phyloP scores from a whole-genome alignment of 2,329 filamentous ascomycete genomes.

The Thermothelomyces thermophilus region DNA sequence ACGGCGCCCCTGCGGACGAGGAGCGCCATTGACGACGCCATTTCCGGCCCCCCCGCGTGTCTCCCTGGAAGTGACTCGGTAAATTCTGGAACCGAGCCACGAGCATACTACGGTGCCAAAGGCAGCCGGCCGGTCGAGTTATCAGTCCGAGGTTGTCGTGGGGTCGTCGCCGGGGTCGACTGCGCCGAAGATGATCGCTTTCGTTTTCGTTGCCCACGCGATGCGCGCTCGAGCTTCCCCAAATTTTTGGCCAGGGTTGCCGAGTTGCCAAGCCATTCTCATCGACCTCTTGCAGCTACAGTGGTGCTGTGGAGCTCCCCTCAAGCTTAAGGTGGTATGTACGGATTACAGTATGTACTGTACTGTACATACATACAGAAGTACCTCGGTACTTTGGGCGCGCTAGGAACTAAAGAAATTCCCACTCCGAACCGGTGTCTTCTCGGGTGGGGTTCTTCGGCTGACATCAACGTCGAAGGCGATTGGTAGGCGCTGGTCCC shows the following conservation, averaged over 20 bases:
- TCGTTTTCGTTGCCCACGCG: too few relatives aligned
- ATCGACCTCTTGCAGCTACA: too few relatives aligned
- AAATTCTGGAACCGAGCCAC: too few relatives aligned
- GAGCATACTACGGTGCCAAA: not conserved
- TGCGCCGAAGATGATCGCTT: not conserved
- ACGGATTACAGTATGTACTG: too few relatives aligned
- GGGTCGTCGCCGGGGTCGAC: not conserved
- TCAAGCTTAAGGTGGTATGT: too few relatives aligned
- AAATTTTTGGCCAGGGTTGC: not conserved
- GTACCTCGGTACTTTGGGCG: too few relatives aligned
- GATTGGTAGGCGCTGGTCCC: slow-evolving; percentile 21
- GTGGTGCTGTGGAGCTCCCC: too few relatives aligned
- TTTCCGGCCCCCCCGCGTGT: slow-evolving; percentile 5
- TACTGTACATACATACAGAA: too few relatives aligned
- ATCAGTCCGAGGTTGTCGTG: not conserved
- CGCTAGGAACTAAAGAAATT: slow-evolving; percentile 9
- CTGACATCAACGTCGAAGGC: slow-evolving; percentile 22
- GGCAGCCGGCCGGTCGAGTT: not conserved
- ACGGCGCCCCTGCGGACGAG: slow-evolving; percentile 15
- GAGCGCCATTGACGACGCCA: slow-evolving; percentile 17
- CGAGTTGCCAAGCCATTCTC: not conserved
- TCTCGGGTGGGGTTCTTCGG: slow-evolving; percentile 16
- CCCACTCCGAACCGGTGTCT: slow-evolving; percentile 7
- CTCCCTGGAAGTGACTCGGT: not conserved
- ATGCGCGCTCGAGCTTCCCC: not conserved